phyloP scores from a whole-genome alignment of 805 yeast species.

The Ogataea angusta region DNA sequence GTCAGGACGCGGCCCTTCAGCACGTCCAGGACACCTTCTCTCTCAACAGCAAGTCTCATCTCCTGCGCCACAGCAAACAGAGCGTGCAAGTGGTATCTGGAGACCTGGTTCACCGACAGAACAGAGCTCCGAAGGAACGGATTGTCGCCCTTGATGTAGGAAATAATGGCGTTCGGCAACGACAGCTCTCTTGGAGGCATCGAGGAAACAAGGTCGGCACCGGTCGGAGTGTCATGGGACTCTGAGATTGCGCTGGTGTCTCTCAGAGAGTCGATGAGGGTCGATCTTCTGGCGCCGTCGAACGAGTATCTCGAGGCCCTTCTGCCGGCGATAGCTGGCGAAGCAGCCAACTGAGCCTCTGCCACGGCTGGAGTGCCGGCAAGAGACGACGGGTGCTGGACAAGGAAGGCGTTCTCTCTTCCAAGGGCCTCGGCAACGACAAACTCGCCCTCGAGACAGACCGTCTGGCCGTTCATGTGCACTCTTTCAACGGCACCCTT shows the following conservation, averaged over 20 bases:
- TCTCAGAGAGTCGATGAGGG: slow-evolving; percentile 28
- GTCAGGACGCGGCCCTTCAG: slow-evolving; percentile 88
- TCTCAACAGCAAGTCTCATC: slow-evolving; percentile 93
- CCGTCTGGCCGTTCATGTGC: slow-evolving; percentile 70
- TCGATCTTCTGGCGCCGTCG: slow-evolving; percentile 37
- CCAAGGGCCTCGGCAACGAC: slow-evolving; percentile 62
- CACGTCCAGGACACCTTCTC: slow-evolving; percentile 90
- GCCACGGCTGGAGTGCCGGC: slow-evolving; percentile 29
- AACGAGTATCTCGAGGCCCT: slow-evolving; percentile 51
- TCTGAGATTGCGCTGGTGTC: slow-evolving; percentile 37
- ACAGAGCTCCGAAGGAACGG: slow-evolving; percentile 88
- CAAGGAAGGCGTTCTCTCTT: slow-evolving; percentile 46
- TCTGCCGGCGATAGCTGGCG: slow-evolving; percentile 36
- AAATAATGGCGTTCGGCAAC: slow-evolving; percentile 76
- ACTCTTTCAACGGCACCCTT: slow-evolving; percentile 90
- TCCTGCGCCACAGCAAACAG: slow-evolving; percentile 97
- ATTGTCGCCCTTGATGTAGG: slow-evolving; percentile 76
- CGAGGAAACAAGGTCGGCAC: slow-evolving; percentile 69
- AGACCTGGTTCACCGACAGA: slow-evolving; percentile 82
- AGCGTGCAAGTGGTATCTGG: slow-evolving; percentile 85
- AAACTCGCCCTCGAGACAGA: slow-evolving; percentile 78
- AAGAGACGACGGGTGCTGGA: slow-evolving; percentile 40
- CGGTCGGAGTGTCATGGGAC: slow-evolving; percentile 46
- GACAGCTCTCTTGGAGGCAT: slow-evolving; percentile 69
- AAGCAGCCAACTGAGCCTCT: slow-evolving; percentile 30